Evolutionary conservation across 306 rosid species (phyloP), one percentile per base, ranked within the genome.

Genomic region (Mimosa bimucronata): DNA sequence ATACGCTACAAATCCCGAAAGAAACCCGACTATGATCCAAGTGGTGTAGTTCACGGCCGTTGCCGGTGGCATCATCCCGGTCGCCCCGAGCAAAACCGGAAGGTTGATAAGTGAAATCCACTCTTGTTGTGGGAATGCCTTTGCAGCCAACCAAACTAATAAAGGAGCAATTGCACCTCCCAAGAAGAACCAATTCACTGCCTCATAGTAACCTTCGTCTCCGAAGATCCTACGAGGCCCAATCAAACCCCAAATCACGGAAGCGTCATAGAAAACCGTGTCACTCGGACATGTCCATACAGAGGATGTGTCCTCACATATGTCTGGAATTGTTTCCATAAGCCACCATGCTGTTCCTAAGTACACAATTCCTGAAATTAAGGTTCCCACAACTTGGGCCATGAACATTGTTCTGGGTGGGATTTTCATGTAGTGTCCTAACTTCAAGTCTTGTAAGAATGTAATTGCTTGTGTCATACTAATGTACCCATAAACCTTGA

Each of bases 391-490:
- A 38, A 92, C 98, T 91, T 92, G 98, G 16, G 97, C 98, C 97
- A 95, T 92, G 88, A 95, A 95, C 98, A 92, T 95, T 52, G 89
- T 84, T 88, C 91, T 88, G 1, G 98, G 98, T 46, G 98, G 98
- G 74, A 95, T 92, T 77, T 95, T 95, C 98, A 95, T 95, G 89
- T 95, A 95, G 85, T 92, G 98, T 8, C 98, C 98, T 0, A 92
- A 92, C 88, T 95, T 95, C 88, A 95, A 92, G 81, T 95, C 98
- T 89, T 92, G 94, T 77, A 92, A 80, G 76, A 95, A 95, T 23
- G 95, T 90, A 53, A 95, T 25, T 45, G 98, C 98, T 52, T 95
- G 98, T 0, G 89, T 77, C 98, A 92, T 95, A 31, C 98, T 95
- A 28, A 92, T 92, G 86, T 90, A 95, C 3, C 98, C 98, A 53